Evolutionary conservation across 257 asterid species (phyloP).

Genomic region (Ehretia macrophylla): DNA sequence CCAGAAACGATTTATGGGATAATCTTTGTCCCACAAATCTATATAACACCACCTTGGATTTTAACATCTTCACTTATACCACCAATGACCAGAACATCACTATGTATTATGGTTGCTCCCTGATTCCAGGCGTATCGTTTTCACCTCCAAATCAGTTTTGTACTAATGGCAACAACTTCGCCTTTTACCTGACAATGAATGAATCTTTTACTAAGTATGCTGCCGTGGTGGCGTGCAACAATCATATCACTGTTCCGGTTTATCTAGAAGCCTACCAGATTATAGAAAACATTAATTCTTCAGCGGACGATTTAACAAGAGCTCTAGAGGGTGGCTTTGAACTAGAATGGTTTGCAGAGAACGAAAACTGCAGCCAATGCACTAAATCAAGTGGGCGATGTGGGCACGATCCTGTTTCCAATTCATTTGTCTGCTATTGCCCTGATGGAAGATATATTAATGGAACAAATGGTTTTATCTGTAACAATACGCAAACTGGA

Average conservation of each 20-base stretch:
- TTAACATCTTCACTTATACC: conserved; percentile 21
- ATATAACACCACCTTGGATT: background rate
- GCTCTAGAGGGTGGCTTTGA: conserved; percentile 44
- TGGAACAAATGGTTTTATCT: no score
- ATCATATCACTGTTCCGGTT: conserved; percentile 27
- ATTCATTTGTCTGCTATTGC: conserved; percentile 8
- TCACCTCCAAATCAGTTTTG: conserved; percentile 20
- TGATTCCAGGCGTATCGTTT: background rate
- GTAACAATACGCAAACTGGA: no score
- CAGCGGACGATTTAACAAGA: background rate
- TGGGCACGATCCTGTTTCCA: background rate
- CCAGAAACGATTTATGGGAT: conserved; percentile 41
- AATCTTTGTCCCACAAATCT: background rate
- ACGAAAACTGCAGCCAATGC: conserved; percentile 2
- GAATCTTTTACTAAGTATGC: background rate
- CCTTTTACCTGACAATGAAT: background rate
- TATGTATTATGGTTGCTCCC: conserved; percentile 37
- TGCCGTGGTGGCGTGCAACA: conserved; percentile 8
- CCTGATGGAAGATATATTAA: background rate
- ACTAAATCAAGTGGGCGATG: conserved; percentile 1
- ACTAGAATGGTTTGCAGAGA: conserved; percentile 36
- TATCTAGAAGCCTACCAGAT: background rate
- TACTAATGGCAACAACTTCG: background rate
- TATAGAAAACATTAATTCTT: background rate
- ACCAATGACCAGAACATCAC: conserved; percentile 29